Base-by-base conservation (phyloP, 208 protist genomes). In the Phytomonas sp. region DNA sequence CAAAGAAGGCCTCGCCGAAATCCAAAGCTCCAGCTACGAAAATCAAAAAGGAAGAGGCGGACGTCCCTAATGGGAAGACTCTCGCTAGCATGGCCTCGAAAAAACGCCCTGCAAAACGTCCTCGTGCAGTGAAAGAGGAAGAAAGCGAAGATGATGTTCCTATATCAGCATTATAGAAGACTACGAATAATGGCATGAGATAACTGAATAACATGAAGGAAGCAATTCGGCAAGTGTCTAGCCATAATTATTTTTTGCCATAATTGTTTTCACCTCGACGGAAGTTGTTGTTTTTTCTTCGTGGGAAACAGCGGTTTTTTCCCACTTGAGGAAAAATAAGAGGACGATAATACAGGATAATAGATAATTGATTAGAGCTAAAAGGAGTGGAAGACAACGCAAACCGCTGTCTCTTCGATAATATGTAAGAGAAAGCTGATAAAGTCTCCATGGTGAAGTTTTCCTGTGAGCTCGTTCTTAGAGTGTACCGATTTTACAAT, bases 81-180 rank as follows among this genome's bases (percentile, higher is more conserved):
- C 71, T 73, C 43, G 64, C 62, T 17, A 74, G 62, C 26, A 69
- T 76, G 36, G 75, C 75, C 1, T 66, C 46, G n/a, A 78, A 74
- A 62, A 82, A 71, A 34, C 69, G 60, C 31, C 31, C 67, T 15
- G 72, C 56, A 31, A 73, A 87, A 61, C 79, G 79, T 29, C 65
- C 63, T 36, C 78, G 81, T 26, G 66, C 64, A 15, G 65, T 64
- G 30, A 82, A 80, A 60, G 62, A 56, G 29, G 79, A 87, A 62
- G 81, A 76, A 43, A 82, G 75, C 62, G 79, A 82, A 63, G 88
- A 94, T 30, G 85, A 94, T 56, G 70, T 91, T 33, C 85, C 87
- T 1, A 74, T 92, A 20, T 72, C 77, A 61, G 73, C 80, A 26
- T 78, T 92, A 51, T 51, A 51, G 53, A 66, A 36, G 7, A 46